Base-by-base conservation (phyloP, 2,329 filamentous ascomycete species). In the Trichoderma gracile region DNA sequence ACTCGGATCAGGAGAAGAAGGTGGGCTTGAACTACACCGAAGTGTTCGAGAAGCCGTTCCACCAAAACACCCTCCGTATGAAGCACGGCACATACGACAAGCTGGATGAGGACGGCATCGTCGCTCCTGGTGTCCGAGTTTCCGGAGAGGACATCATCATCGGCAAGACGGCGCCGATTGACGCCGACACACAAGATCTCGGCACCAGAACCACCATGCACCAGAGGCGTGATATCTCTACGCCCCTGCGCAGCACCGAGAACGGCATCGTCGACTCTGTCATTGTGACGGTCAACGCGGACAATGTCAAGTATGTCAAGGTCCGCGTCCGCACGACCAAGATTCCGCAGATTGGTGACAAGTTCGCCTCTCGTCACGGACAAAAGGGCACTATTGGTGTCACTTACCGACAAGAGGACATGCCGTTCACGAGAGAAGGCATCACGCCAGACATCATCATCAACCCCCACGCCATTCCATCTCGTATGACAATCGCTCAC, bases 401-500 rank as follows among this genome's bases (percentile, higher is more conserved):
- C 69, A 98, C 95, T 1, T 99, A 96, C 78, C 88, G 94, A 56
- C 92, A 96, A 72, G 95, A 99, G 78, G 96, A 99, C 74, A 99
- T 99, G 96, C 96, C 96, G 0, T 99, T 99, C 78, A 95, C 92
- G 3, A 83, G 88, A 43, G 92, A 98, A 75, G 95, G 96, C 72
- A 86, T 99, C 60, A 90, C 90, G 0, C 95, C 96, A 0, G 96
- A 99, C 78, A 84, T 99, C 68, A 97, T 99, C 78, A 98, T 99
- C 83, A 99, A 99, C 78, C 95, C 95, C 1, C 95, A 99, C 84
- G 96, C 95, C 75, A 99, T 99, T 85, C 95, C 95, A 0, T 99
- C 95, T 63, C 95, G 95, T 86, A 99, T 99, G 95, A 99, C 96
- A 3, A 99, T 99, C 88, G 95, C 95, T 72, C 95, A 99, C 84